phyloP scores from a whole-genome alignment of 805 yeast genomes.

The Saturnispora halmiae region DNA sequence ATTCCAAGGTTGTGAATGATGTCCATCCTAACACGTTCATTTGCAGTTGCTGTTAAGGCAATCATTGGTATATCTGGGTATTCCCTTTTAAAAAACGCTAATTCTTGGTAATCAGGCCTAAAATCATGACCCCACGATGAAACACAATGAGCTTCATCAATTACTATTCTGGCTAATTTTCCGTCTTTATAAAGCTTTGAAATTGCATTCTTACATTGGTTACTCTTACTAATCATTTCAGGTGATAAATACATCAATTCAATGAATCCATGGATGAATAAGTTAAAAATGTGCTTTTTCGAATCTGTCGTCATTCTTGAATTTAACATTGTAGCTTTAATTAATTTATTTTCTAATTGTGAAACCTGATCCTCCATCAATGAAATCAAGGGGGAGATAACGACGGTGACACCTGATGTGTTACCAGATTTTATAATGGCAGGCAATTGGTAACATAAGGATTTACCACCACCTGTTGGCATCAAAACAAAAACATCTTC shows the following conservation, averaged over 20 bases:
- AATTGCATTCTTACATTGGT: constrained; percentile 57
- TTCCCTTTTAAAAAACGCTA: constrained; percentile 59
- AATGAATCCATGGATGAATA: constrained; percentile 56
- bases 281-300: constrained; percentile 49
- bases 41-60: constrained; percentile 97
- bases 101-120: constrained; percentile 85
- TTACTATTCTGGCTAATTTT: constrained; percentile 73
- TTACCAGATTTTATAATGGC: constrained; percentile 70
- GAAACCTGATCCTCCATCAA: constrained; percentile 96
- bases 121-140: constrained; percentile 99
- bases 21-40: constrained; percentile 79
- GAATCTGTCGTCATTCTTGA: constrained; percentile 63
- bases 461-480: constrained; percentile 99
- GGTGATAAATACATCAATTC: constrained; percentile 85
- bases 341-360: constrained; percentile 56
- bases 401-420: constrained; percentile 80
- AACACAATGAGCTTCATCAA: constrained; percentile 97
- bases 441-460: constrained; percentile 90
- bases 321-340: constrained; percentile 81
- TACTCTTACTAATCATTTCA: constrained; percentile 80
- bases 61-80: constrained; percentile 81
- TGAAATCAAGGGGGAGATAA: constrained; percentile 88
- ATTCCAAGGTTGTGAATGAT: constrained; percentile 70
- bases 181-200: constrained; percentile 43
- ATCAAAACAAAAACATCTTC: constrained; percentile 87